Evolutionary conservation across 495 filamentous ascomycete genomes (phyloP).

Genomic region (Aspergillus baeticus): DNA sequence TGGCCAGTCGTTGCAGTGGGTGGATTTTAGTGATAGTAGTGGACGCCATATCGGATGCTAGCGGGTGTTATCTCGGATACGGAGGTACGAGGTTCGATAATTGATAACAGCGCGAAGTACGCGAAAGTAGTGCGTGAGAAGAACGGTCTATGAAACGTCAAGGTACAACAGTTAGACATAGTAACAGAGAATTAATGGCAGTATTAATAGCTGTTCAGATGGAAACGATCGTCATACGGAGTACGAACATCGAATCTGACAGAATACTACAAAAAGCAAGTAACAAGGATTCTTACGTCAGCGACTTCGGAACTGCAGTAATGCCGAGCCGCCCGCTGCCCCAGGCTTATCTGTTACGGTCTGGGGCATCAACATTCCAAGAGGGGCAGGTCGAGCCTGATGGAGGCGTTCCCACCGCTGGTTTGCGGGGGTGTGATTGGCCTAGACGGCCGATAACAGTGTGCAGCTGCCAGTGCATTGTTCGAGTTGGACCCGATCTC

Average conservation of each 20-base stretch:
- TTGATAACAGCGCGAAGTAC: background rate
- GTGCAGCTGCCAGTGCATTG: background rate
- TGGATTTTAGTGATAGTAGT: slow-evolving; percentile 43
- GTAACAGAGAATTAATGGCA: background rate
- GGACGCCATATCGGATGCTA: slow-evolving; percentile 7
- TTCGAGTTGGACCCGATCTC: no score
- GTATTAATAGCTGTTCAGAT: background rate
- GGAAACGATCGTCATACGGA: background rate
- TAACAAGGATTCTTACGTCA: background rate
- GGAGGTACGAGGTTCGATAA: background rate
- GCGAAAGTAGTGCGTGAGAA: no score
- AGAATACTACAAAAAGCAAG: slow-evolving; percentile 3
- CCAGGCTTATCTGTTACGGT: slow-evolving; percentile 9
- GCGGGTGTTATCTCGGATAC: background rate
- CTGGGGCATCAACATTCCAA: background rate
- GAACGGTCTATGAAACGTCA: no score
- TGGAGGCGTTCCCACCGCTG: background rate
- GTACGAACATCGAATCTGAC: background rate
- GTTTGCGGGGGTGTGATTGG: slow-evolving; percentile 16
- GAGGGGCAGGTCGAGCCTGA: slow-evolving; percentile 2
- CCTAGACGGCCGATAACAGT: slow-evolving; percentile 15
- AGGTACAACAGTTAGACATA: background rate
- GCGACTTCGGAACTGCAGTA: slow-evolving; percentile 4
- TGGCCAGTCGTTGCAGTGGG: slow-evolving; percentile 68
- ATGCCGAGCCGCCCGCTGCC: slow-evolving; percentile 9